Percentiles rank a stretch among this genome's conserved stretches.
phyloP scores from a whole-genome alignment of 75 land plant genomes.

The Pinus taeda region DNA sequence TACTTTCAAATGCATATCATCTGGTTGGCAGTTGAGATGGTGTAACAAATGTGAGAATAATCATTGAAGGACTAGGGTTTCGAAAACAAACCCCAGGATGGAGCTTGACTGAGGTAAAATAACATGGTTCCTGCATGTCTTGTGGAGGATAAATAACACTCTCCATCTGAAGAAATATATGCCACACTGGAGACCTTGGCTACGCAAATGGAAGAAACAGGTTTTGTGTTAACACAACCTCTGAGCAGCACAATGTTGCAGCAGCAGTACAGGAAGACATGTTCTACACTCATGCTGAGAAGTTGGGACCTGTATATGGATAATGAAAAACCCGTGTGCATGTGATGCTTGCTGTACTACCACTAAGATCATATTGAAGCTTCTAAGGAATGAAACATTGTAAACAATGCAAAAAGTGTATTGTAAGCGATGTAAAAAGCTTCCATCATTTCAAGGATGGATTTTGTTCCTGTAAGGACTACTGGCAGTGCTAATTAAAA shows the following conservation, averaged over 20 bases:
- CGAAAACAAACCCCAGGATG: too few relatives aligned
- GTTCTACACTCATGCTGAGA: not conserved
- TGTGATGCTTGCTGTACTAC: not conserved
- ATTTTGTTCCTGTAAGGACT: too few relatives aligned
- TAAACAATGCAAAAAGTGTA: not conserved
- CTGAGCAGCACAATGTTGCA: not conserved
- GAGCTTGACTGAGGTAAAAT: too few relatives aligned
- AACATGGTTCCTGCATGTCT: too few relatives aligned
- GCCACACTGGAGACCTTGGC: too few relatives aligned
- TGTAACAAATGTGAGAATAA: too few relatives aligned
- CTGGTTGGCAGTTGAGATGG: too few relatives aligned
- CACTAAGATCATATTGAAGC: not conserved
- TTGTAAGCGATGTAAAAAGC: not conserved
- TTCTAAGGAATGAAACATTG: not conserved
- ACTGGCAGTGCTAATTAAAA: too few relatives aligned
- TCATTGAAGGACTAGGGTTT: too few relatives aligned
- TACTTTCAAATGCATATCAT: too few relatives aligned
- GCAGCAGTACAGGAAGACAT: not conserved
- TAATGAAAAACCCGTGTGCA: not conserved
- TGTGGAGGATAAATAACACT: not conserved
- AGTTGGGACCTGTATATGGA: not conserved
- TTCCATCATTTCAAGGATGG: too few relatives aligned
- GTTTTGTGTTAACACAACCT: not conserved
- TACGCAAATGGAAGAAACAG: not conserved
- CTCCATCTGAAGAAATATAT: too few relatives aligned